Evolutionary conservation across 192 early-diverging fungal species (phyloP).

Genomic region (Coemansia sp.): DNA sequence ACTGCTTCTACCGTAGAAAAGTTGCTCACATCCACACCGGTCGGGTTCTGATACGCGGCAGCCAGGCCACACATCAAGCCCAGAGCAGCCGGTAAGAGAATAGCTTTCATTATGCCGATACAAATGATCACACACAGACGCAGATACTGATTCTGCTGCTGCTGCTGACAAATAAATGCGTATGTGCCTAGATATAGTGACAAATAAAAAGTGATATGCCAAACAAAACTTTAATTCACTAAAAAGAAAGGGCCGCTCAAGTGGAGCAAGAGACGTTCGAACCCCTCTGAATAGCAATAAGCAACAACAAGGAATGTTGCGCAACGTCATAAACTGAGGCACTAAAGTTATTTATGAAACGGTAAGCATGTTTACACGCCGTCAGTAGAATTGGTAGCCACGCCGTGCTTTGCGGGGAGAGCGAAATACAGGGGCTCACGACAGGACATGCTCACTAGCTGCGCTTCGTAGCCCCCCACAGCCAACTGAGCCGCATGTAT

Average conservation of each 20-base stretch:
- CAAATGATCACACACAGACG: not conserved
- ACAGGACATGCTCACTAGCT: no score
- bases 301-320: not conserved
- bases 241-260: not conserved
- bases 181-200: not conserved
- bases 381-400: not conserved
- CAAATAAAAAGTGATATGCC: not conserved
- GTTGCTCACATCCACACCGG: not conserved
- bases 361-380: not conserved
- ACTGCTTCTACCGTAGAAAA: not conserved
- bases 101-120: not conserved
- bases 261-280: not conserved
- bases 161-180: not conserved
- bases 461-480: not conserved
- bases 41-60: not conserved
- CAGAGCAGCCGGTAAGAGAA: not conserved
- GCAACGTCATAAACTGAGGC: not conserved
- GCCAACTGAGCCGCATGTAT: not conserved
- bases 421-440: not conserved
- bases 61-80: not conserved
- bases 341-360: not conserved
- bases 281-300: not conserved
- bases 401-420: not conserved
- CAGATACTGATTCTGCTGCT: not conserved
- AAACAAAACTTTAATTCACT: not conserved